These are phyloP conservation scores for Colletotrichum tropicicola DNA, from an alignment of 2,329 filamentous ascomycete species.

Conservation along the genomic window DNA sequence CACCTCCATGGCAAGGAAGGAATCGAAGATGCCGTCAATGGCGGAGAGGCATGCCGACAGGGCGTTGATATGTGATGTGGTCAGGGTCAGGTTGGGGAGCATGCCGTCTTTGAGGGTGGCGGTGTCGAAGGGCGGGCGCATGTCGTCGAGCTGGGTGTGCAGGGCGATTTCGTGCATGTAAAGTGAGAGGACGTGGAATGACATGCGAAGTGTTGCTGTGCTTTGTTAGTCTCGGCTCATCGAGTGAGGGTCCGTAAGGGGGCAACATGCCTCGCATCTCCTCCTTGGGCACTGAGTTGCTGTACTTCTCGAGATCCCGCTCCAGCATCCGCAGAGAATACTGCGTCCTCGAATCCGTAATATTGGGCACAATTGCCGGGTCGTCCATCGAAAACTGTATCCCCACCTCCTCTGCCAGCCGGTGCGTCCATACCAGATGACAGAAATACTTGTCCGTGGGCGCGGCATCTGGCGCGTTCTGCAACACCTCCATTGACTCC, in stretches of 20 bases:
- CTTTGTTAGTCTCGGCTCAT: slow-evolving; percentile 26
- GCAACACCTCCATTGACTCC: slow-evolving; percentile 65
- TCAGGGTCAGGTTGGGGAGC: slow-evolving; percentile 49
- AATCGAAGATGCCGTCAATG: slow-evolving; percentile 72
- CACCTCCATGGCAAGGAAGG: slow-evolving; percentile 70
- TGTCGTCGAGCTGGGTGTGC: slow-evolving; percentile 68
- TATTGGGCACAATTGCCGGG: slow-evolving; percentile 58
- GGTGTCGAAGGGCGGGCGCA: slow-evolving; percentile 56
- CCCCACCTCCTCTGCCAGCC: slow-evolving; percentile 74
- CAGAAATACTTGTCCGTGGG: slow-evolving; percentile 67
- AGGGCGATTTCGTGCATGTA: slow-evolving; percentile 82
- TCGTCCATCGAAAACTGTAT: slow-evolving; percentile 75
- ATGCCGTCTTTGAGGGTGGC: slow-evolving; percentile 54
- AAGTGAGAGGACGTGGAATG: slow-evolving; percentile 72
- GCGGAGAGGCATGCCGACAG: slow-evolving; percentile 73
- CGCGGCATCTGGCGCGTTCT: slow-evolving; percentile 62
- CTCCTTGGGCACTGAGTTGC: slow-evolving; percentile 59
- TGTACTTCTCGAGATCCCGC: slow-evolving; percentile 69
- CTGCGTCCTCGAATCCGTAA: slow-evolving; percentile 71
- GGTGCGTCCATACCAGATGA: slow-evolving; percentile 67
- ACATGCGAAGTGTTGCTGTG: slow-evolving; percentile 68
- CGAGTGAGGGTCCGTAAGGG: background rate
- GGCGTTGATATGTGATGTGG: slow-evolving; percentile 71
- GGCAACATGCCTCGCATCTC: slow-evolving; percentile 63
- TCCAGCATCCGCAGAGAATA: slow-evolving; percentile 73